These are phyloP conservation scores for Dicorynia guianensis DNA, from an alignment of 306 rosid genomes.

Conservation along the genomic window DNA sequence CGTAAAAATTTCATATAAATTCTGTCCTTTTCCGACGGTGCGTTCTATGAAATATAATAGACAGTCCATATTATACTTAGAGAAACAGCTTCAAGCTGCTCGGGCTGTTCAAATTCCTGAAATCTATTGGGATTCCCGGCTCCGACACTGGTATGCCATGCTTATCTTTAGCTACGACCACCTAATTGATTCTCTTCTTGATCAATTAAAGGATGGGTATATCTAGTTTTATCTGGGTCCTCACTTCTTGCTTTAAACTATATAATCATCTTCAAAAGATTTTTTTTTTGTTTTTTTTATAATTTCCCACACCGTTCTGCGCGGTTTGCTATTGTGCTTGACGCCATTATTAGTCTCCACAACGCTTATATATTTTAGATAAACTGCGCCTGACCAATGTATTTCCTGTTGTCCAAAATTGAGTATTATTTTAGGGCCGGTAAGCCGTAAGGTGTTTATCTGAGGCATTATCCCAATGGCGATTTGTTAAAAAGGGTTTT, in stretches of 20 bases:
- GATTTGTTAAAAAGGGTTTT: too few relatives aligned
- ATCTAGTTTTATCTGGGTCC: not conserved
- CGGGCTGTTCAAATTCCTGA: not conserved
- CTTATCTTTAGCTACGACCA: not conserved
- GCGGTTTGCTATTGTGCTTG: too few relatives aligned
- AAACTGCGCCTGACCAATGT: too few relatives aligned
- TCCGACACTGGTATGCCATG: constrained; percentile 7
- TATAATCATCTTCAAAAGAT: not conserved
- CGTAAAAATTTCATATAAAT: too few relatives aligned
- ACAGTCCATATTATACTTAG: not conserved
- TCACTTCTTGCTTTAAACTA: not conserved
- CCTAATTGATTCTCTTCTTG: not conserved
- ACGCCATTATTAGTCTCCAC: too few relatives aligned
- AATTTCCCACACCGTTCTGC: too few relatives aligned
- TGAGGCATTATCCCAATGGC: too few relatives aligned
- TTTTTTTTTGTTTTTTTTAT: too few relatives aligned
- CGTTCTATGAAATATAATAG: not conserved
- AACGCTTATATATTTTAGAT: too few relatives aligned
- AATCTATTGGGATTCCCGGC: not conserved
- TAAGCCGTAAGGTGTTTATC: too few relatives aligned
- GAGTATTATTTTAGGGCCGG: too few relatives aligned
- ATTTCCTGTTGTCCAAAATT: too few relatives aligned
- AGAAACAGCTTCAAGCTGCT: not conserved
- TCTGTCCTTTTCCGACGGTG: not conserved
- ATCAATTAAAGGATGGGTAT: not conserved